Conservation (phyloP, 2,329 filamentous ascomycete genomes). For the Exophiala spinifera region DNA sequence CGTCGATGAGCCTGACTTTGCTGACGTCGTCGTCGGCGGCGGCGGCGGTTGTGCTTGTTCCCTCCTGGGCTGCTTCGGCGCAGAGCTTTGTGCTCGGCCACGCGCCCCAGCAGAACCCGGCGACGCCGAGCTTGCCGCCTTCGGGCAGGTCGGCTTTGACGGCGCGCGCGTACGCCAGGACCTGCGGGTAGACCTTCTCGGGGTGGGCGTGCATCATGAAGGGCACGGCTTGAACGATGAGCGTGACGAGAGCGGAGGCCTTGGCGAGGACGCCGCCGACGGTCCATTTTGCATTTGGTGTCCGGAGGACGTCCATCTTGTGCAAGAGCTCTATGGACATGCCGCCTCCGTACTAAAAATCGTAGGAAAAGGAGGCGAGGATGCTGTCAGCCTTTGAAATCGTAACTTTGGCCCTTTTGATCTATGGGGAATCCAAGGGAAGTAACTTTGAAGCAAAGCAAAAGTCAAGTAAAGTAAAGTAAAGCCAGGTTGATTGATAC, state of each 20-base stretch:
- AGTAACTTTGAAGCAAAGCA: too few species aligned
- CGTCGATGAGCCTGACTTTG: conserved; percentile 43
- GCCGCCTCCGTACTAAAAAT: conserved; percentile 21
- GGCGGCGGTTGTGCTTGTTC: too few species aligned
- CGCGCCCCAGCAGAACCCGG: conserved; percentile 62
- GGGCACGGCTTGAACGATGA: conserved; percentile 14
- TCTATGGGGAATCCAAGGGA: too few species aligned
- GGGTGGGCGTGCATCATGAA: conserved; percentile 29
- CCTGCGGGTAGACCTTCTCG: conserved; percentile 31
- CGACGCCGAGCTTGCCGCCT: conserved; percentile 46
- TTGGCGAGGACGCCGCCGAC: conserved; percentile 11
- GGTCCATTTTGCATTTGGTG: conserved; percentile 1
- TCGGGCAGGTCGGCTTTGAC: conserved; percentile 31
- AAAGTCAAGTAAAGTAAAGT: too few species aligned
- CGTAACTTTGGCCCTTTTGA: too few species aligned
- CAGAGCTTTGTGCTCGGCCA: conserved; percentile 50
- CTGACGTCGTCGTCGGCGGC: too few species aligned
- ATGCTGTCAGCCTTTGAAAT: too few species aligned
- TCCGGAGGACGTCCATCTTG: conserved; percentile 20
- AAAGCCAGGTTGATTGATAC: too few species aligned
- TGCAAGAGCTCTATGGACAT: conserved; percentile 16
- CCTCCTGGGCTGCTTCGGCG: conserved; percentile 30
- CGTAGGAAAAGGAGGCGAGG: too few species aligned
- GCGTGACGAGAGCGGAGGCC: conserved; percentile 1
- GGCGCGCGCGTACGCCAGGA: conserved; percentile 36